Conservation (phyloP, 2,329 filamentous ascomycete species). For the Fusarium verrucosum region DNA sequence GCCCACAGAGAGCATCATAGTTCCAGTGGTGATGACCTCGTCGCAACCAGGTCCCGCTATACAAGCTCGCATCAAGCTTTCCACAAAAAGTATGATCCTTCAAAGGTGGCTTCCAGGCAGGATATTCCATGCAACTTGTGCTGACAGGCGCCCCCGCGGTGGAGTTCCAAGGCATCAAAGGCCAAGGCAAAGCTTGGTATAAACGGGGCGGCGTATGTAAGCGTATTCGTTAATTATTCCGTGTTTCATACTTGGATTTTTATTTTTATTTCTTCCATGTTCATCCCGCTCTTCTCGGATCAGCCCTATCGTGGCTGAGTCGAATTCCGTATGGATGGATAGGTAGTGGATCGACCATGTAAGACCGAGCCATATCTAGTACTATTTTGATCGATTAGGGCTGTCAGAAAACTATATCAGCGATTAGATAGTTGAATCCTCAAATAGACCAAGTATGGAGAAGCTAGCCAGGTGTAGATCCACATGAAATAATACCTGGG, state of each 20-base stretch:
- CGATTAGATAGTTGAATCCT: not conserved
- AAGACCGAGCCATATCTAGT: not conserved
- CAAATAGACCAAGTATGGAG: not conserved
- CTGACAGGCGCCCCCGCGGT: constrained; percentile 24
- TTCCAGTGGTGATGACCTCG: not conserved
- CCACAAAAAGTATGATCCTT: constrained; percentile 2
- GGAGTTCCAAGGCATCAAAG: not conserved
- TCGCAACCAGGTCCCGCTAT: not conserved
- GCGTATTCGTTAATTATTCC: not conserved
- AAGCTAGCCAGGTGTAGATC: not conserved
- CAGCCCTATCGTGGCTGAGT: constrained; percentile 34
- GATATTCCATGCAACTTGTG: constrained; percentile 2
- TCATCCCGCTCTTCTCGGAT: constrained; percentile 6
- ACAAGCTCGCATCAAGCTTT: constrained; percentile 8
- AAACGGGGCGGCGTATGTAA: not conserved
- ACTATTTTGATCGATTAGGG: not conserved
- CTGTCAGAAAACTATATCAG: not conserved
- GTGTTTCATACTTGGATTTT: not conserved
- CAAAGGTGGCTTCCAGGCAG: not conserved
- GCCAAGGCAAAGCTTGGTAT: not conserved
- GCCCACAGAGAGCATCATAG: constrained; percentile 19
- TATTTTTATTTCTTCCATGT: not conserved
- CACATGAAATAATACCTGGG: not conserved
- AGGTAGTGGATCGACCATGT: not conserved
- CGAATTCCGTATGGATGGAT: not conserved